Base-by-base conservation (phyloP, 129 eudicot species). In the Escallonia herrerae region DNA sequence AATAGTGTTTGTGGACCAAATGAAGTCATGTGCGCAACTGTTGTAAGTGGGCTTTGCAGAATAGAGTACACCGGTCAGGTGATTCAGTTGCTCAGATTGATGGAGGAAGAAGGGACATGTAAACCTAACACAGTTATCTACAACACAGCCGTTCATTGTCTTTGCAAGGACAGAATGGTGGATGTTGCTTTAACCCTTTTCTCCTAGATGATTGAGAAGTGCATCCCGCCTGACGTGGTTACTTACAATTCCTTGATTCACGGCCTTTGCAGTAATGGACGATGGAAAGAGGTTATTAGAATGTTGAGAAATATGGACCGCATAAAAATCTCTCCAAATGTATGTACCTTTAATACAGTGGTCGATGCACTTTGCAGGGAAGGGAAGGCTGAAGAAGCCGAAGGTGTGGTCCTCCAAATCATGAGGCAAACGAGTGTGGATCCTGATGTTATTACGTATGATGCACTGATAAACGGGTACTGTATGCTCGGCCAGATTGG, bases 1-100 rank as follows among this genome's bases (percentile, higher is more conserved):
- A 57, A 55, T 6, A 65, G 52, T 22, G n/a, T 64, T 2, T 64
- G 76, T 44, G 72, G 52, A 69, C 76, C 76, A 9, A 7, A 52
- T 68, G 49, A 5, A 9, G 49, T 63, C 13, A 65, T 53, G 8
- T 57, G 50, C 43, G 52, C 13, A 0, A 43, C 42, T 37, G 15
- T 81, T 10, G 43, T 81, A 0, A 46, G 65, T 13, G 77, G 86
- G 14, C 63, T 80, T 3, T 80, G 78, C 61, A 70, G 71, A 63
- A 42, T 12, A 4, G 70, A 67, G 6, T 15, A 72, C 7, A 9
- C 62, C 7, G 10, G 4, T 5, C 12, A 9, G 2, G 77, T 70
- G 5, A 8, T 65, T 40, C n/a, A 1, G 4, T 50, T 65, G 40
- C 50, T 65, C 5, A 65, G 46, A 0, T 3, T 12, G 5, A 64